These are phyloP conservation scores for Lyophyllum atratum DNA, from an alignment of 768 basidiomycete species.

Conservation along the genomic window DNA sequence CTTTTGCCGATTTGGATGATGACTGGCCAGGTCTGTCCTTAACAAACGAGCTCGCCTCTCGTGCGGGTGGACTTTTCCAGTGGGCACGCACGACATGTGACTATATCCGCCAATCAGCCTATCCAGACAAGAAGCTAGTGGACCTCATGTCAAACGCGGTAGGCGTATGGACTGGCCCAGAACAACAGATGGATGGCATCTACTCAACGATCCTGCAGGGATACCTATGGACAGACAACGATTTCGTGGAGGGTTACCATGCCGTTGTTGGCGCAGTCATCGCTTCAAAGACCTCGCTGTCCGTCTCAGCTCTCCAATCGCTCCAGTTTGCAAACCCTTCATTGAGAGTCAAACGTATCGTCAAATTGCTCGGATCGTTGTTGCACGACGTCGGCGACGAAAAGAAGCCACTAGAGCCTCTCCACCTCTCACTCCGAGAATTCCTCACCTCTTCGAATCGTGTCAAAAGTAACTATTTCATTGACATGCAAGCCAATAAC, in stretches of 20 bases:
- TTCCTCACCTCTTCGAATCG: neutral
- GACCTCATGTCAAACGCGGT: conserved; percentile 3
- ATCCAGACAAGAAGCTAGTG: conserved; percentile 14
- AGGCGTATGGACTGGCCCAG: conserved; percentile 4
- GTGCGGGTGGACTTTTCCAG: conserved; percentile 23
- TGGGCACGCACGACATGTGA: conserved; percentile 20
- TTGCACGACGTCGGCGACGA: conserved; percentile 1
- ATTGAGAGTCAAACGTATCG: conserved; percentile 1
- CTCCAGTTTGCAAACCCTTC: conserved; percentile 1
- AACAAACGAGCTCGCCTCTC: neutral
- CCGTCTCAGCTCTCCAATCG: conserved; percentile 9
- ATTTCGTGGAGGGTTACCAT: conserved; percentile 15
- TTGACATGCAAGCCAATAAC: conserved; percentile 2
- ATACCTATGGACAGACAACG: conserved; percentile 15
- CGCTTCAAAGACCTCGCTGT: conserved; percentile 7
- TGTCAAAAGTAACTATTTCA: neutral
- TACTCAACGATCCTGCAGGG: conserved; percentile 13
- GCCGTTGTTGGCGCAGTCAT: conserved; percentile 9
- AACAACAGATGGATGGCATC: conserved; percentile 15
- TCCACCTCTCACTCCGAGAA: conserved; percentile 6
- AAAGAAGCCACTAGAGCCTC: conserved; percentile 1
- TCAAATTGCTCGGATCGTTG: neutral
- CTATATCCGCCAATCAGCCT: conserved; percentile 9
- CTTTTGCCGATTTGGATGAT: conserved; percentile 7
- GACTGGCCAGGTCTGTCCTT: conserved; percentile 2